Evolutionary conservation across 1,139 yeast species (phyloP), one percentile per base, ranked within the genome.

Genomic region (Spencermartinsiella ligniputridi): DNA sequence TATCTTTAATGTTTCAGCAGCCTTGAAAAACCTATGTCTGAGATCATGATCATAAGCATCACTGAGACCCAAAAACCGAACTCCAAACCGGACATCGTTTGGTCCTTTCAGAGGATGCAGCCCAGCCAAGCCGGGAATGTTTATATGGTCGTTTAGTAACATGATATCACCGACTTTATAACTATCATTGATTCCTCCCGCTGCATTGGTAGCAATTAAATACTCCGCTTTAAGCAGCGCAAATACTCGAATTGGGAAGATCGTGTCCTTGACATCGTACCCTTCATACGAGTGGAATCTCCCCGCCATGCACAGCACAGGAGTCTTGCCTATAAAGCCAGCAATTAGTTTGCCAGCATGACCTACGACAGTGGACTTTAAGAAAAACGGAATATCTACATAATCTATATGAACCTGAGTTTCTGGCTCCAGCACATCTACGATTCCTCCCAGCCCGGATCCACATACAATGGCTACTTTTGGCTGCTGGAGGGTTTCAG

Each of bases 231-330:
- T 86, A 54, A 90, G 67, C 30, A 70, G 63, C 46, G 78, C 73
- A 47, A 95, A 81, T 22, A 85, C 81, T 50, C 97, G 75, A 17
- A 92, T 73, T 0, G 97, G 97, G 63, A 88, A 85, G 0, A 90
- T 87, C 1, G 96, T 83, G 48, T 85, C 85, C 50, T 77, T 79
- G 56, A 89, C 78, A 16, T 79, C 74, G 64, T 88, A 84, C 1
- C 98, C 97, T 64, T 92, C 97, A 59, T 92, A 92, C 52, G 84
- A 85, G 54, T 90, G 97, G 47, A 90, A 70, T 53, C 97, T 73
- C 4, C 97, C 97, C 45, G 87, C 88, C 96, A 90, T 89, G 57
- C 96, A 82, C 66, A 90, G 78, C 0, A 90, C 95, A 0, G 95
- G 94, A 0, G 83, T 80, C 9, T 56, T 54, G 1, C 94, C 94